Conservation (phyloP, 257 asterid species). For the Solanum chaucha region DNA sequence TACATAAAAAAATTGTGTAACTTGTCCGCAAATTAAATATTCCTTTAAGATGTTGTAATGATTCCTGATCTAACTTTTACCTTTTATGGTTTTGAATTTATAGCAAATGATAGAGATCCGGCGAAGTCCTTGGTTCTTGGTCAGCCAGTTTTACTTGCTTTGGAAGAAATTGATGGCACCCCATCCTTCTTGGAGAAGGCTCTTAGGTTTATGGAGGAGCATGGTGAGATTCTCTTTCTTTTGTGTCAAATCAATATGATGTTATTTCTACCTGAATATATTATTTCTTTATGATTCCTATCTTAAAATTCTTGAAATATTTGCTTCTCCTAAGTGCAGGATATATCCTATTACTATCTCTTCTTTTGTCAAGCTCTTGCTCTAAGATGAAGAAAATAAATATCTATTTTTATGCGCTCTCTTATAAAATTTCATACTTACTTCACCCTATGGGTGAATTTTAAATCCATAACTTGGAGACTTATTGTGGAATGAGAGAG, state of each 20-base stretch:
- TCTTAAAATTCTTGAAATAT: neutral
- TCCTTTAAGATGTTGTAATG: neutral
- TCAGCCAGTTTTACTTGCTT: constrained; percentile 85
- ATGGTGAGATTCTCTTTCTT: constrained; percentile 41
- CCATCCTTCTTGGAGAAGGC: constrained; percentile 97
- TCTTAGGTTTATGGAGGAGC: constrained; percentile 72
- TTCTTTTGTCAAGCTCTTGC: neutral
- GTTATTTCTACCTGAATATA: neutral
- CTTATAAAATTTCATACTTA: too few species aligned
- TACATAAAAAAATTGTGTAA: neutral
- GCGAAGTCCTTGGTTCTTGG: constrained; percentile 75
- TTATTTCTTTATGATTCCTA: neutral
- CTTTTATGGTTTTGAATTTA: neutral
- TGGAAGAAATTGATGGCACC: constrained; percentile 92
- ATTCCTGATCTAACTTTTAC: neutral
- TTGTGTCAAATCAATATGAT: neutral
- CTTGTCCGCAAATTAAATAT: neutral
- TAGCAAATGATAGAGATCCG: constrained; percentile 66
- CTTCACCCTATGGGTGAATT: too few species aligned
- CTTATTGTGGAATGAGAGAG: too few species aligned
- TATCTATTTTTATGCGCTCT: too few species aligned
- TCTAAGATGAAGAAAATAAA: too few species aligned
- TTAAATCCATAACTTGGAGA: too few species aligned
- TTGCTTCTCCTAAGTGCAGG: neutral
- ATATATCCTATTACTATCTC: neutral